Evolutionary conservation across 331 rosid genomes (phyloP).

Genomic region (Arachis monticola): DNA sequence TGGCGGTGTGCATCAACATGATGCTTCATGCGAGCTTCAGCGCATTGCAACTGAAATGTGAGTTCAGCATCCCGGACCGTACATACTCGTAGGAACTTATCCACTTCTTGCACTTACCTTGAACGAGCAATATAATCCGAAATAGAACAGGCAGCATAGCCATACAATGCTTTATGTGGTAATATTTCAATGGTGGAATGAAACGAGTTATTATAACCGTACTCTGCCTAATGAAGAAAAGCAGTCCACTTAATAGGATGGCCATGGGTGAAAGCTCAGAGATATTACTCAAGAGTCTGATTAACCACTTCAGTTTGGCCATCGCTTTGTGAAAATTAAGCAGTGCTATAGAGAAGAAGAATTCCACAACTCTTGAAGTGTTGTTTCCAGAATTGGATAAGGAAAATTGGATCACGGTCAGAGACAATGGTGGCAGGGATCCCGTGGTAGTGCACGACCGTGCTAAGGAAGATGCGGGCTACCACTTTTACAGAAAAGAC

Average conservation of each 20-base stretch:
- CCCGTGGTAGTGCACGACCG: not conserved
- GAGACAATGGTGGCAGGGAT: not conserved
- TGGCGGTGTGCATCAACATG: not conserved
- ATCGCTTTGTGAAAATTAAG: not conserved
- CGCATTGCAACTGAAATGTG: too few species aligned
- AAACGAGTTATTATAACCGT: not conserved
- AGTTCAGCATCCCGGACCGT: too few species aligned
- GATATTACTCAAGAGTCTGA: not conserved
- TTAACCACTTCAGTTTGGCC: not conserved
- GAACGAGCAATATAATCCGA: too few species aligned
- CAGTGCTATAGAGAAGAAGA: not conserved
- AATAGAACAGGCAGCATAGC: too few species aligned
- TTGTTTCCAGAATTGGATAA: not conserved
- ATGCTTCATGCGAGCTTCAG: not conserved
- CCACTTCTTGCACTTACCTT: too few species aligned
- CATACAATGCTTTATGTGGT: not conserved
- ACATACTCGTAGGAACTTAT: too few species aligned
- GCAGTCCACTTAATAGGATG: not conserved
- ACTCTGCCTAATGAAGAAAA: not conserved
- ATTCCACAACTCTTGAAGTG: not conserved
- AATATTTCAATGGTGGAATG: not conserved
- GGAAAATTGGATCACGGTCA: not conserved
- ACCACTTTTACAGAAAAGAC: not conserved
- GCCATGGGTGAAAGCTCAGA: not conserved
- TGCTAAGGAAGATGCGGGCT: fast-evolving